Percentiles rank a stretch among this genome's conserved stretches.
Conservation (phyloP, 768 basidiomycete species). For the Xanthoconium stramineum region DNA sequence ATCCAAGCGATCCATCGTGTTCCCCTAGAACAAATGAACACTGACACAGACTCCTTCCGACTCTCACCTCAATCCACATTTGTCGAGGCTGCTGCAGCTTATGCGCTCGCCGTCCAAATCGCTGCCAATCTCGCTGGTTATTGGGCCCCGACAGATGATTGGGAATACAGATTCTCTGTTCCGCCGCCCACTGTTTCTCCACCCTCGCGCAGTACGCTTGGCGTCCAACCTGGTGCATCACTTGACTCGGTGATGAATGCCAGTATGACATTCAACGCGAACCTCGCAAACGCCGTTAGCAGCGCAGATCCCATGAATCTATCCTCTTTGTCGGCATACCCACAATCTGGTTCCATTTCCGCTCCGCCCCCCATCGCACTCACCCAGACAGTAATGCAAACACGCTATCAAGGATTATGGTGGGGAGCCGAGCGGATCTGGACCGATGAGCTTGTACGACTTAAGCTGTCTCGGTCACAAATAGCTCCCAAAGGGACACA, state of each 20-base stretch:
- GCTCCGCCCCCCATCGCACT: conserved; percentile 18
- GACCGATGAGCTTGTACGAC: conserved; percentile 78
- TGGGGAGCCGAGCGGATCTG: conserved; percentile 89
- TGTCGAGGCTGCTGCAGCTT: conserved; percentile 55
- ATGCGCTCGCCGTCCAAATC: conserved; percentile 69
- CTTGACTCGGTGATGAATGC: conserved; percentile 46
- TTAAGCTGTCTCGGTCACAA: conserved; percentile 65
- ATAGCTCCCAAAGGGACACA: conserved; percentile 65
- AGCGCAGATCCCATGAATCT: conserved; percentile 9
- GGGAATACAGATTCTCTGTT: conserved; percentile 54
- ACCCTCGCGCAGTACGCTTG: conserved; percentile 3
- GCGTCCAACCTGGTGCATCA: conserved; percentile 20
- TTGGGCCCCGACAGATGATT: conserved; percentile 76
- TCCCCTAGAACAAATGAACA: conserved; percentile 42
- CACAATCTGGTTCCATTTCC: conserved; percentile 8
- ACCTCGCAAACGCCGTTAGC: conserved; percentile 13
- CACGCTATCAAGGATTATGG: conserved; percentile 78
- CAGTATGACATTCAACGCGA: conserved; percentile 43
- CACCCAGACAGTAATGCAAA: conserved; percentile 42
- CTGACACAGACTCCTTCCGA: conserved; percentile 49
- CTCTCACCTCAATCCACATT: conserved; percentile 40
- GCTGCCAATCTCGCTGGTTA: conserved; percentile 57
- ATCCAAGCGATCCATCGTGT: conserved; percentile 47
- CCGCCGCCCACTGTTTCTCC: conserved; percentile 26
- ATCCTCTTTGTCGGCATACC: not conserved